Evolutionary conservation across 139 green algal genomes (phyloP), one percentile per base, ranked within the genome.

Genomic region (Nannochloris sp.): DNA sequence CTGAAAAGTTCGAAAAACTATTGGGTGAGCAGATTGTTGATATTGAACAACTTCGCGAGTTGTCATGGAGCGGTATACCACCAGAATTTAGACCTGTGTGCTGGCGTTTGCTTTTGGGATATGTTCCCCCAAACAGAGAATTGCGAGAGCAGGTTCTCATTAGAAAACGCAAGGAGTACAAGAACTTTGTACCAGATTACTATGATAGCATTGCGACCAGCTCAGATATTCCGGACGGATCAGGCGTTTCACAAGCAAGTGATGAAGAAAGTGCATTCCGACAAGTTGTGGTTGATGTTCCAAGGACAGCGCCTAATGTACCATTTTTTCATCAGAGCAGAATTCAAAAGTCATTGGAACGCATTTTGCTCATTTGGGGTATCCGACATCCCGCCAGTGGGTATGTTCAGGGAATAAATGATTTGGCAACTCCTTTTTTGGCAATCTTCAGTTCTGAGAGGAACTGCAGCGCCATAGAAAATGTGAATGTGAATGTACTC

Each of bases 351-450:
- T 81, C 72, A 36, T 74, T 98, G 67, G 76, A 89, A 67, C 79
- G 91, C 9, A 83, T 97, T 59, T 77, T 98, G 12, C 97, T 95
- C 83, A 92, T 98, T 62, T 94, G 90, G 89, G 89, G 87, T 26
- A 82, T 93, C n/a, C 56, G 88, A 60, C 89, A 96, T 73, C 89
- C 90, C 5, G 87, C 86, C 50, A 95, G 85, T 69, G 87, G 89
- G 2, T 97, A 97, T 61, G 89, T 96, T 58, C 92, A 98, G 71
- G 92, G 92, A 67, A 95, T 98, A 78, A 98, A 98, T 66, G 92
- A 98, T 73, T 70, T 98, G 56, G 87, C 93, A 5, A 97, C 91
- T 13, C 92, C 92, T 40, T 98, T 98, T 73, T 72, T 98, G 50
- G 76, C 80, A 2, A 80, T 95, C 2, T 97, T 98, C 72, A 66